Percentiles rank a stretch among this genome's conserved stretches.
Evolutionary conservation across 1,284 basidiomycete genomes (phyloP).

Genomic region (Ganoderma sinense): DNA sequence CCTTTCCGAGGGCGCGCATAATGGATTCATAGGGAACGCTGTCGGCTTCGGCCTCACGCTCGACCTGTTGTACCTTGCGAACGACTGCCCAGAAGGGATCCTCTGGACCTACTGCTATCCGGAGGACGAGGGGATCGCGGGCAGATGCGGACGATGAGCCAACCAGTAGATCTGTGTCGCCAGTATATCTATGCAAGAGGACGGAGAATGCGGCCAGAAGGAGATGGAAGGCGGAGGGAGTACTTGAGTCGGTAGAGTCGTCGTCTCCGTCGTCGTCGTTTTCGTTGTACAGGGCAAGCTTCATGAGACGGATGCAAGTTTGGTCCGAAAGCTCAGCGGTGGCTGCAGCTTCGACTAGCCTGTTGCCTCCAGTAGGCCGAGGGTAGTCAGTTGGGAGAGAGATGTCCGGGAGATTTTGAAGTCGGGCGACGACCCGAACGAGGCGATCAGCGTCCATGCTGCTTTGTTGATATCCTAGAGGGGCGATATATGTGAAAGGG

Average conservation of each 20-base stretch:
- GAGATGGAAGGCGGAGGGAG: conserved; percentile 91
- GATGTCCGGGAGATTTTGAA: conserved; percentile 87
- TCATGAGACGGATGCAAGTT: conserved; percentile 74
- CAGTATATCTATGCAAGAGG: conserved; percentile 94
- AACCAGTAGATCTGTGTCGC: conserved; percentile 94
- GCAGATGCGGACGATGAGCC: conserved; percentile 88
- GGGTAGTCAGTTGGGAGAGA: conserved; percentile 98
- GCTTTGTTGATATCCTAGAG: background rate
- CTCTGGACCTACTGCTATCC: conserved; percentile 85
- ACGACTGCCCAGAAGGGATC: conserved; percentile 95
- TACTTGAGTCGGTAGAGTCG: conserved; percentile 44
- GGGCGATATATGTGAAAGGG: background rate
- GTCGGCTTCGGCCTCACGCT: conserved; percentile 87
- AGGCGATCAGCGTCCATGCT: conserved; percentile 51
- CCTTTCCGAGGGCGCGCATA: conserved; percentile 76
- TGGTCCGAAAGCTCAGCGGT: conserved; percentile 70
- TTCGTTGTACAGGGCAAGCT: conserved; percentile 77
- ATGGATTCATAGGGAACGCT: conserved; percentile 86
- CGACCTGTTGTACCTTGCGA: conserved; percentile 84
- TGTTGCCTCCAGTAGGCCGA: conserved; percentile 76
- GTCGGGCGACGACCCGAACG: conserved; percentile 61
- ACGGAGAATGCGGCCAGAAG: conserved; percentile 92
- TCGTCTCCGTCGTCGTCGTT: conserved; percentile 62
- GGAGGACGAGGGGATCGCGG: conserved; percentile 84
- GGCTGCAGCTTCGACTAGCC: conserved; percentile 83